Base-by-base conservation (phyloP, 1,139 yeast genomes). In the Candida albicans region DNA sequence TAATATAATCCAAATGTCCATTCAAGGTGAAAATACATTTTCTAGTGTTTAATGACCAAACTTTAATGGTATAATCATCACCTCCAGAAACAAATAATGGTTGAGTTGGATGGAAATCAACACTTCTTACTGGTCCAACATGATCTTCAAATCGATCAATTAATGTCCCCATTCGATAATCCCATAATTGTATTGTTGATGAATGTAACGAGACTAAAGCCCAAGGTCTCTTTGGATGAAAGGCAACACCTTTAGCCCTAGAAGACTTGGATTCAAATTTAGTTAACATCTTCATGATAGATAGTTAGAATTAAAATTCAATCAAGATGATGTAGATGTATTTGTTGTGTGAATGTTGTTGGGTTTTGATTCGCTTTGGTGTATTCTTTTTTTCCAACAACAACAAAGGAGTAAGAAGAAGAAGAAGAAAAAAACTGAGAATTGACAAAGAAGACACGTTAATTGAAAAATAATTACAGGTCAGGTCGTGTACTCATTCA, bases 211-310 rank as follows among this genome's bases (percentile, higher is more conserved):
- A 90, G 31, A 93, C 98, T 57, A 95, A 77, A 43, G 89, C 88
- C 98, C 99, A 95, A 43, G 99, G 98, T 64, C 95, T 77, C 53
- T 84, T 86, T 42, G 99, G 98, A 66, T 95, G 99, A 69, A 95
- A 93, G 46, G 99, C 98, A 59, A 95, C 90, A 52, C 97, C 97
- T 70, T 95, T 95, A 43, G 98, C 98, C 78, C 99, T 79, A 44
- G 98, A 89, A 55, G 98, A 91, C 79, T 95, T 95, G 60, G 98
- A 90, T 74, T 95, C 99, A 70, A 95, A 95, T 84, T 87, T 90
- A 45, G 96, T 90, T 64, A 90, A 81, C 96, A 90, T 87, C 88
- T 90, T 90, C 97, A 90, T 90, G 65, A 65, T 81, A 60, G 37
- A 4, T 10, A 25, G 25, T 18, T 18, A 18, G n/a, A 14, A 33